phyloP scores from a whole-genome alignment of 768 basidiomycete species.

The Polyporus arcularius region DNA sequence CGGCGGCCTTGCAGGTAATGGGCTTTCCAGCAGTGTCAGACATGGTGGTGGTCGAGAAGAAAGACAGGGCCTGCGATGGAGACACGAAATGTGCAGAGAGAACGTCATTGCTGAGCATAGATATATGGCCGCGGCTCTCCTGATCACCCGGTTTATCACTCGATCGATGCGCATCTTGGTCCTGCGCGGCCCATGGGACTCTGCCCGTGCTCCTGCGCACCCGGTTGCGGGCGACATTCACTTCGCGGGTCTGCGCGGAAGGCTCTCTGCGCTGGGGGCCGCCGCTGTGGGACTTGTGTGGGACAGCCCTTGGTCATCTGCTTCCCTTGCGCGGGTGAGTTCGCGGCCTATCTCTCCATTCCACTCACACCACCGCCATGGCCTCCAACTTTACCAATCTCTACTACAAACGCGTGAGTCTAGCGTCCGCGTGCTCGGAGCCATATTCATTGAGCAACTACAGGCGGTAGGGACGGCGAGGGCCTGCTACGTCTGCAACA shows the following conservation, averaged over 20 bases:
- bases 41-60: conserved; percentile 45
- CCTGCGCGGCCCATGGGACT: background rate
- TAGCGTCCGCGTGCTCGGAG: conserved; percentile 2
- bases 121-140: conserved; percentile 20
- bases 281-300: conserved; percentile 3
- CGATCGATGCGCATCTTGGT: conserved; percentile 19
- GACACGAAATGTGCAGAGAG: conserved; percentile 14
- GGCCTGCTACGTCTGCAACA: conserved; percentile 77
- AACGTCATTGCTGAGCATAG: conserved; percentile 7
- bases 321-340: conserved; percentile 1
- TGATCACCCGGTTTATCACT: conserved; percentile 23
- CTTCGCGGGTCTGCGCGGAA: conserved; percentile 15
- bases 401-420: conserved; percentile 85
- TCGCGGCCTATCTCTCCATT: conserved; percentile 15
- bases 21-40: conserved; percentile 71
- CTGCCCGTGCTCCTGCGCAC: background rate
- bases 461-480: conserved; percentile 79
- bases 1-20: conserved; percentile 88
- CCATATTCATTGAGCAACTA: conserved; percentile 13
- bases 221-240: conserved; percentile 14
- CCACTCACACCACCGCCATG: background rate
- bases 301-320: conserved; percentile 7
- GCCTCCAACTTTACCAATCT: conserved; percentile 63
- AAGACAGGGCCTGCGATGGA: conserved; percentile 19
- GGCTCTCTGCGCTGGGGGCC: background rate